phyloP scores from a whole-genome alignment of 2,329 filamentous ascomycete species.

The Pyricularia sp. region DNA sequence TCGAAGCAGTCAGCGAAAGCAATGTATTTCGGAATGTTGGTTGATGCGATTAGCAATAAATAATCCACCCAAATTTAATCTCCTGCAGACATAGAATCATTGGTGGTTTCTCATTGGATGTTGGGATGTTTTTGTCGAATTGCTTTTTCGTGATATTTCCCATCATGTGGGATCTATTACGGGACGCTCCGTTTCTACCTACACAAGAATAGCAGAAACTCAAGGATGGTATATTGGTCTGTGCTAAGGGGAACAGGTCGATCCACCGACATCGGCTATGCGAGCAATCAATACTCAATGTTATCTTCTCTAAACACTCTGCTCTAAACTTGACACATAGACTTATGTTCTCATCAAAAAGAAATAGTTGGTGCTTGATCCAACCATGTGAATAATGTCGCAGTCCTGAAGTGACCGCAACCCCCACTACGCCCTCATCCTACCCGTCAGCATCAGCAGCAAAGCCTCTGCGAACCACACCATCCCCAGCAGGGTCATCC shows the following conservation, averaged over 20 bases:
- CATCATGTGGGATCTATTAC: too few species aligned
- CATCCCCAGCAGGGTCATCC: background rate
- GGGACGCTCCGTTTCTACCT: background rate
- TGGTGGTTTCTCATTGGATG: background rate
- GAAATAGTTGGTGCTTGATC: background rate
- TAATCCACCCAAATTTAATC: background rate
- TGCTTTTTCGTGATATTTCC: background rate
- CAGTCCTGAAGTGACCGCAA: background rate
- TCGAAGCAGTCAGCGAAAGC: background rate
- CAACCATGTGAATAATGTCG: background rate
- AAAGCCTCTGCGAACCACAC: background rate
- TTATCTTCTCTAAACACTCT: background rate
- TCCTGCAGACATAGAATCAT: background rate
- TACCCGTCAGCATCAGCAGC: background rate
- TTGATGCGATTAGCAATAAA: background rate
- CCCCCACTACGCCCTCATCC: background rate
- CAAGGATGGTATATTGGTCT: background rate
- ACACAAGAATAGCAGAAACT: background rate
- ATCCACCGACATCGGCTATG: background rate
- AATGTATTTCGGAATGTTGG: too few species aligned
- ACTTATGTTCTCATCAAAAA: background rate
- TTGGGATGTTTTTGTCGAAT: background rate
- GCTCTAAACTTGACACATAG: background rate
- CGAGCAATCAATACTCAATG: background rate
- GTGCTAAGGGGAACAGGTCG: background rate